phyloP scores from a whole-genome alignment of 2,329 filamentous ascomycete species.

The Colletotrichum tofieldiae region DNA sequence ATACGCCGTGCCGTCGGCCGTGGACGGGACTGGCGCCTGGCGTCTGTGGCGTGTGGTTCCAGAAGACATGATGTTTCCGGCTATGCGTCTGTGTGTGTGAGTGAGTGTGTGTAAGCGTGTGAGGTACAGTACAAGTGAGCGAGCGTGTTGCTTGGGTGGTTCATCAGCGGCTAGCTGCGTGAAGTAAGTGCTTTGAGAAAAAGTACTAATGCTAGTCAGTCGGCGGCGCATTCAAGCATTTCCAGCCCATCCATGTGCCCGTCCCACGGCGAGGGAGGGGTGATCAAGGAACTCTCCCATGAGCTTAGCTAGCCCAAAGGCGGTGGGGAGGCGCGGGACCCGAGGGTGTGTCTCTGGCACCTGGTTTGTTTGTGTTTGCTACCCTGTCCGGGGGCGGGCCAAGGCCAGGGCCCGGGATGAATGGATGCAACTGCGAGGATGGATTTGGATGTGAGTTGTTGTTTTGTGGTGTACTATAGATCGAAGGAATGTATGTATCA shows the following conservation, averaged over 20 bases:
- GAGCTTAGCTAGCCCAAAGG: constrained; percentile 12
- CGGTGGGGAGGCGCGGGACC: constrained; percentile 28
- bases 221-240: constrained; percentile 31
- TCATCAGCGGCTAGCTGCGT: neutral
- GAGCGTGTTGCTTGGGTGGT: neutral
- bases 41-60: constrained; percentile 11
- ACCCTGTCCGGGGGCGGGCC: neutral
- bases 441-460: neutral
- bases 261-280: neutral
- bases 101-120: neutral
- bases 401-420: neutral
- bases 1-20: neutral
- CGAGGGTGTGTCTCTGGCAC: constrained; percentile 22
- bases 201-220: constrained; percentile 15
- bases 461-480: neutral
- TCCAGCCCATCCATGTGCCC: constrained; percentile 5
- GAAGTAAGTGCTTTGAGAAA: neutral
- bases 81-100: neutral
- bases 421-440: neutral
- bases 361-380: constrained; percentile 28
- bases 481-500: neutral
- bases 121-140: neutral
- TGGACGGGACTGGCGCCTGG: neutral
- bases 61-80: constrained; percentile 23
- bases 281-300: constrained; percentile 1